phyloP scores from a whole-genome alignment of 73 alveolate species.

The Stentor roeselii region DNA sequence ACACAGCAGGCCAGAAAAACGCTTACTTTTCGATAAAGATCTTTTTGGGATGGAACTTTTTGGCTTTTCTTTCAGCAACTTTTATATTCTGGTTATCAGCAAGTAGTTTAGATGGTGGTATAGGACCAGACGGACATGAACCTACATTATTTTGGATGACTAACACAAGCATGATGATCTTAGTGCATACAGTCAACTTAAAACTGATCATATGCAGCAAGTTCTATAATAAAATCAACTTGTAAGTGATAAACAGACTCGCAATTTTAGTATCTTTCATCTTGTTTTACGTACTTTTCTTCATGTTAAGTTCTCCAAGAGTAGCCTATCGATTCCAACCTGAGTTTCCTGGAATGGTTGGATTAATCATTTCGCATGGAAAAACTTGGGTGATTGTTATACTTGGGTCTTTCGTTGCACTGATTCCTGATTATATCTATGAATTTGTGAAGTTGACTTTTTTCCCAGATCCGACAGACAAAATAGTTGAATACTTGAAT shows the following conservation, averaged over 20 bases:
- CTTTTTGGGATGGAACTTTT: constrained; percentile 82
- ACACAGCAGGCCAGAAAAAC: constrained; percentile 79
- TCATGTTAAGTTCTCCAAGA: constrained; percentile 45
- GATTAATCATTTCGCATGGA: constrained; percentile 38
- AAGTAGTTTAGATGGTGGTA: constrained; percentile 37
- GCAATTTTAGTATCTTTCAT: constrained; percentile 59
- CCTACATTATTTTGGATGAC: constrained; percentile 74
- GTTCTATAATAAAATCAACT: constrained; percentile 68
- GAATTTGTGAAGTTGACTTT: constrained; percentile 31
- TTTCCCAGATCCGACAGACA: constrained; percentile 35
- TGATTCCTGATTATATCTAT: constrained; percentile 68
- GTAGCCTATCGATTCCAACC: constrained; percentile 74
- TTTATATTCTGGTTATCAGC: constrained; percentile 67
- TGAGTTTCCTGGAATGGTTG: constrained; percentile 67
- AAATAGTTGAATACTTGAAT: neutral
- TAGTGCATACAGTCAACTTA: constrained; percentile 72
- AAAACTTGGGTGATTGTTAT: constrained; percentile 75
- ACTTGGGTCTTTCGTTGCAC: constrained; percentile 60
- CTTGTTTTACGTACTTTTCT: constrained; percentile 67
- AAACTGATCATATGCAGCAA: constrained; percentile 77
- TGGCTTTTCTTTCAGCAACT: constrained; percentile 65
- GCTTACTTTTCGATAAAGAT: constrained; percentile 60
- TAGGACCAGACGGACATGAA: constrained; percentile 48
- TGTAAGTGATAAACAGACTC: constrained; percentile 46
- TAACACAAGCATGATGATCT: constrained; percentile 69